A percentile compares a stretch with the other conserved stretches of the same genome.
Conservation (phyloP, 2,329 filamentous ascomycete genomes). For the Penicillium sp. region DNA sequence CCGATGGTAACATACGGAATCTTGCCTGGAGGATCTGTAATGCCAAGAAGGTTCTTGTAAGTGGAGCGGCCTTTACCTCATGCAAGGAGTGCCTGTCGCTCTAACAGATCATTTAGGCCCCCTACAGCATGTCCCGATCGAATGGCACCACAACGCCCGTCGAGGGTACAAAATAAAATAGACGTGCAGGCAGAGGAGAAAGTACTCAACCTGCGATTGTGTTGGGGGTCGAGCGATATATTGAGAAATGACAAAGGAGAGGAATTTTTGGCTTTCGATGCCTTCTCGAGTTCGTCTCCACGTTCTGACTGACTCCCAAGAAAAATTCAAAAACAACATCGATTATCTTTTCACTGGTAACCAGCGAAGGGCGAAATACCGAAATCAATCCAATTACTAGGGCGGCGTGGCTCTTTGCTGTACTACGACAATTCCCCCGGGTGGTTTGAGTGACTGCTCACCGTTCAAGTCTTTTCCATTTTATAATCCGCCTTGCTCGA, state of each 20-base stretch:
- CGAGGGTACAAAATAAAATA: slow-evolving; percentile 28
- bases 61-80: slow-evolving; percentile 36
- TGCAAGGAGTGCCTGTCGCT: background rate
- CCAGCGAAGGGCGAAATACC: background rate
- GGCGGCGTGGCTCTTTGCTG: background rate
- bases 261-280: background rate
- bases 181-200: too few relatives aligned
- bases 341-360: background rate
- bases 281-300: background rate
- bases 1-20: slow-evolving; percentile 87
- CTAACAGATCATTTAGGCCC: slow-evolving; percentile 53
- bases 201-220: background rate
- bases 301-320: background rate
- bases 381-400: background rate
- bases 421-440: slow-evolving; percentile 6
- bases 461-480: slow-evolving; percentile 2
- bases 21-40: slow-evolving; percentile 94
- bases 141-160: slow-evolving; percentile 64
- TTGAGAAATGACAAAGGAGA: background rate
- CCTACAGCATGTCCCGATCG: slow-evolving; percentile 70
- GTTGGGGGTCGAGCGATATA: background rate
- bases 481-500: slow-evolving; percentile 2
- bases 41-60: slow-evolving; percentile 89
- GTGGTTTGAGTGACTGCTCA: slow-evolving; percentile 9
- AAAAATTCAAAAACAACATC: background rate